A percentile compares a stretch with the other conserved stretches of the same genome.
Evolutionary conservation across 768 basidiomycete genomes (phyloP).

Genomic region (Tephrocybe sp.): DNA sequence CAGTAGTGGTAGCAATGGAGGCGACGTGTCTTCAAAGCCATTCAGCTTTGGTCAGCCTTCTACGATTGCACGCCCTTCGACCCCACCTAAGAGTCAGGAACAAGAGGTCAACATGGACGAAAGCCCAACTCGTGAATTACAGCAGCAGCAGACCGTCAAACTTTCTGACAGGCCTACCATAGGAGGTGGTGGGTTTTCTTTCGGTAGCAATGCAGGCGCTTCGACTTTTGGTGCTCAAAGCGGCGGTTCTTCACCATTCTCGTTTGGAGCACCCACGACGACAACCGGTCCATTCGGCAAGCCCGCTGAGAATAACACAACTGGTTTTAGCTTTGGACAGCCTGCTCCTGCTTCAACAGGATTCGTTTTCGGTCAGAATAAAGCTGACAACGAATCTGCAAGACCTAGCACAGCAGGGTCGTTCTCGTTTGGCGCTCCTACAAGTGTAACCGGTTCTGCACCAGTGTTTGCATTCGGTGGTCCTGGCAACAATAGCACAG

Average conservation of each 20-base stretch:
- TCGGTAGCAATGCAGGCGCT: constrained; percentile 34
- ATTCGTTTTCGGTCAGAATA: constrained; percentile 49
- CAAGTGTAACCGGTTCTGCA: constrained; percentile 37
- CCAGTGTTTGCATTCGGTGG: constrained; percentile 48
- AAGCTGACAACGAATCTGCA: constrained; percentile 34
- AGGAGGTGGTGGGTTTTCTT: constrained; percentile 46
- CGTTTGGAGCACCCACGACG: constrained; percentile 39
- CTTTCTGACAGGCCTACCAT: constrained; percentile 38
- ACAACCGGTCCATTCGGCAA: constrained; percentile 51
- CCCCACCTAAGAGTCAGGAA: constrained; percentile 63
- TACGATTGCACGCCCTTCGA: constrained; percentile 46
- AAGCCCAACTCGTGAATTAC: constrained; percentile 69
- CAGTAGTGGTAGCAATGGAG: constrained; percentile 37
- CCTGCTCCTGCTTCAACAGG: constrained; percentile 30
- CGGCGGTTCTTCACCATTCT: constrained; percentile 31
- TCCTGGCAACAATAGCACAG: constrained; percentile 26
- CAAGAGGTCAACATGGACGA: constrained; percentile 81
- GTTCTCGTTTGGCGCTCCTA: constrained; percentile 48
- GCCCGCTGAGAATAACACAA: constrained; percentile 39
- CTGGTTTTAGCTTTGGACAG: constrained; percentile 50
- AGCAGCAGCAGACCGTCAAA: constrained; percentile 40
- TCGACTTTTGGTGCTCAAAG: constrained; percentile 31
- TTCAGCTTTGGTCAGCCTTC: constrained; percentile 53
- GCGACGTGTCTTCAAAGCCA: constrained; percentile 48
- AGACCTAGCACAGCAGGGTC: constrained; percentile 39